A percentile compares a stretch with the other conserved stretches of the same genome.
Conservation (phyloP, 306 rosid genomes). For the Hippophae tibetana region DNA sequence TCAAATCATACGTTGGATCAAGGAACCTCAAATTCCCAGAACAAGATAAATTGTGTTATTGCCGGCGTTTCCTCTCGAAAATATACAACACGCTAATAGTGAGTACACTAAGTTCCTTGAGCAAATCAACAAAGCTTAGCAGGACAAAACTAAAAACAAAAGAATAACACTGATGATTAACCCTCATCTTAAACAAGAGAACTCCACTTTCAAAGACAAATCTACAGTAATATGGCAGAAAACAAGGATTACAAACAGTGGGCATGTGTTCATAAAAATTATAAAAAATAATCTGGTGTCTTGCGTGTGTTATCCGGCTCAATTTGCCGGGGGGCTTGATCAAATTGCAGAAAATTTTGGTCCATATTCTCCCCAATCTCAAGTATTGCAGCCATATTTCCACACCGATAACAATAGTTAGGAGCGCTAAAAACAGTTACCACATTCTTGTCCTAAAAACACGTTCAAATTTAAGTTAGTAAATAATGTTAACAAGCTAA, state of each 20-base stretch:
- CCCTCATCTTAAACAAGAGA: conserved; percentile 46
- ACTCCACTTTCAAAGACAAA: conserved; percentile 54
- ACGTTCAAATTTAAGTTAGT: conserved; percentile 19
- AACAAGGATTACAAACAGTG: conserved; percentile 55
- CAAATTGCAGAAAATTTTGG: conserved; percentile 97
- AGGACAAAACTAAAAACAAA: conserved; percentile 48
- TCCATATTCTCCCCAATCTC: conserved; percentile 97
- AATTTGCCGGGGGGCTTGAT: conserved; percentile 95
- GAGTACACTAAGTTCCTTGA: conserved; percentile 45
- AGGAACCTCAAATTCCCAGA: conserved; percentile 37
- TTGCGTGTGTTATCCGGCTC: conserved; percentile 96
- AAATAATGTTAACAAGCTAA: not conserved
- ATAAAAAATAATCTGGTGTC: conserved; percentile 99
- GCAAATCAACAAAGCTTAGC: conserved; percentile 51
- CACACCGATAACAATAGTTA: conserved; percentile 92
- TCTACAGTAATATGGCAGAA: conserved; percentile 52
- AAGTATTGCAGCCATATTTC: conserved; percentile 98
- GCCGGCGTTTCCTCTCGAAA: conserved; percentile 43
- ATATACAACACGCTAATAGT: conserved; percentile 59
- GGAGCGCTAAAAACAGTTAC: conserved; percentile 99
- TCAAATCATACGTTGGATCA: not conserved
- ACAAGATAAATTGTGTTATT: conserved; percentile 54
- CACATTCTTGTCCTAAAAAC: conserved; percentile 81
- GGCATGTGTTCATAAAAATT: conserved; percentile 33
- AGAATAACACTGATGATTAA: conserved; percentile 66